Evolutionary conservation across 352 stramenopile genomes (phyloP).

Genomic region (Globisporangium apiculatum): DNA sequence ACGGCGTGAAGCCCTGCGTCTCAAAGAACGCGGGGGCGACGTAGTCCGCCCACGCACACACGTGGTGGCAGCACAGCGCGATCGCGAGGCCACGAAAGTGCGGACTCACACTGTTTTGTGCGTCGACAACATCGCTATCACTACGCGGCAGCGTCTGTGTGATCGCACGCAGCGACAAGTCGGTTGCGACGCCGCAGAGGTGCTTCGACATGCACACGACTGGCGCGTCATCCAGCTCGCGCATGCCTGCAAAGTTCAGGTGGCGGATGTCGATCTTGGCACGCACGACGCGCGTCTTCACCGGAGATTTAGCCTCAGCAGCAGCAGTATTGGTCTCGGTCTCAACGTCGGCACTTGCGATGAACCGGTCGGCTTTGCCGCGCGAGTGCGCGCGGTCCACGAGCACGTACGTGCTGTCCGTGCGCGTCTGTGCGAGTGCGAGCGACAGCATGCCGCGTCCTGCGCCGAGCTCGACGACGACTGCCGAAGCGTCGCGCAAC

Average conservation of each 20-base stretch:
- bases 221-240: slow-evolving; percentile 31
- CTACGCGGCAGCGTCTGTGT: slow-evolving; percentile 34
- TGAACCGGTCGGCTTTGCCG: slow-evolving; percentile 72
- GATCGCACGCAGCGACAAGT: slow-evolving; percentile 69
- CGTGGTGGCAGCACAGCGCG: slow-evolving; percentile 78
- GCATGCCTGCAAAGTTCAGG: slow-evolving; percentile 65
- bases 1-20: slow-evolving; percentile 36
- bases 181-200: slow-evolving; percentile 74
- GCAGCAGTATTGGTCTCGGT: slow-evolving; percentile 14
- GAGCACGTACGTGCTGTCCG: slow-evolving; percentile 58
- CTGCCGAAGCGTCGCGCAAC: slow-evolving; percentile 26
- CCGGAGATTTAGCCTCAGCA: slow-evolving; percentile 9
- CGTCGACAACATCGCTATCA: background rate
- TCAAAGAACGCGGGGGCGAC: slow-evolving; percentile 55
- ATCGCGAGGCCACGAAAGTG: slow-evolving; percentile 53
- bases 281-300: slow-evolving; percentile 33
- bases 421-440: slow-evolving; percentile 59
- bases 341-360: slow-evolving; percentile 17
- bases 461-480: slow-evolving; percentile 69
- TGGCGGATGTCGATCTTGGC: slow-evolving; percentile 85
- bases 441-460: slow-evolving; percentile 75
- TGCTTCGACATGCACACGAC: slow-evolving; percentile 86
- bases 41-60: slow-evolving; percentile 71
- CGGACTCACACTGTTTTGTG: slow-evolving; percentile 17
- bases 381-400: slow-evolving; percentile 67